Evolutionary conservation across 164 flowering plant species (phyloP).

Genomic region (Pachysandra terminalis): DNA sequence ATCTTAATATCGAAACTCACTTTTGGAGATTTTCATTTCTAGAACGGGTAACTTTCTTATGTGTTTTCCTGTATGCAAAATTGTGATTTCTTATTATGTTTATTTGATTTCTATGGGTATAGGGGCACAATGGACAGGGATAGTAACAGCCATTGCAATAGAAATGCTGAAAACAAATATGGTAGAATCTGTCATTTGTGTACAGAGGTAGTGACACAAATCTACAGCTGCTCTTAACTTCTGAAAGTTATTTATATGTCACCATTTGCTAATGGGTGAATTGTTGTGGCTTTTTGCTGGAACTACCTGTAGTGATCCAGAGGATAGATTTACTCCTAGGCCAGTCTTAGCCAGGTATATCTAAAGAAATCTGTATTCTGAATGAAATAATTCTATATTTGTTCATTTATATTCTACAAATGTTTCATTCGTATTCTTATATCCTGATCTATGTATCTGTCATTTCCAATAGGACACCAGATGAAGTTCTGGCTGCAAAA

Average conservation of each 20-base stretch:
- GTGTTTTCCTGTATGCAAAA: not conserved
- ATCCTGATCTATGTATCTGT: not conserved
- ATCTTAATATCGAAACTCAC: not conserved
- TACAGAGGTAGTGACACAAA: constrained; percentile 67
- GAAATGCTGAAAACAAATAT: constrained; percentile 90
- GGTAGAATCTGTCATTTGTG: constrained; percentile 96
- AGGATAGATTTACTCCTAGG: constrained; percentile 74
- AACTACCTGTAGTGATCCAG: constrained; percentile 62
- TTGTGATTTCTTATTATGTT: not conserved
- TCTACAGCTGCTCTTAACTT: not conserved
- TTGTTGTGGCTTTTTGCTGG: not conserved
- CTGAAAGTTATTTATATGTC: not conserved
- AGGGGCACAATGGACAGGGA: constrained; percentile 99
- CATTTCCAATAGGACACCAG: constrained; percentile 74
- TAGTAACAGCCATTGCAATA: constrained; percentile 90
- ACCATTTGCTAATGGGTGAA: not conserved
- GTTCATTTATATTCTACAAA: not conserved
- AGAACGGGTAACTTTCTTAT: not conserved
- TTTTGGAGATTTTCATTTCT: not conserved
- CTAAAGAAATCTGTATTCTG: constrained; percentile 2
- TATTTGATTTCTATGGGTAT: not conserved
- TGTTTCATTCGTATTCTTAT: not conserved
- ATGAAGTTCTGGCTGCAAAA: constrained; percentile 90
- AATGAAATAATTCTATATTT: too few relatives aligned
- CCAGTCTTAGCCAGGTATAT: constrained; percentile 89